Evolutionary conservation across 1,284 basidiomycete genomes (phyloP), one percentile per base, ranked within the genome.

Genomic region (Cystobasidium sp.): DNA sequence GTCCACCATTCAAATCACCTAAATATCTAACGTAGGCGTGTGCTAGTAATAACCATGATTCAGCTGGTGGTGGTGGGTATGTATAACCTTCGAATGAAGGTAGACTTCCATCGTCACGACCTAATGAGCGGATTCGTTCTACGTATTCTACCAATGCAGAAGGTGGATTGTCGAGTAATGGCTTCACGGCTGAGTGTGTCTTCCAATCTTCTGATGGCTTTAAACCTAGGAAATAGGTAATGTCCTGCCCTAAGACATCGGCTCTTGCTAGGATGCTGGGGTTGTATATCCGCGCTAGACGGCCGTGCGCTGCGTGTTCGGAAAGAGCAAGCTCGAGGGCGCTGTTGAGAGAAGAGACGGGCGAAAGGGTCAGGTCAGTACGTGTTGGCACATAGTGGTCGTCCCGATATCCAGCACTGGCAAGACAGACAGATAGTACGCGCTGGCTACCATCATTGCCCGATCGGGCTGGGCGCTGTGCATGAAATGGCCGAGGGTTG

Each of bases 1-100:
- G 92, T 0, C 92, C 92, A 18, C 92, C 92, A 61, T 88, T 90
- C 44, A 93, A 85, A 82, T 94, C 92, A 71, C 91, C 92, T n/a
- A 94, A 86, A 82, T 93, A 93, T 47, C 91, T 87, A 18, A 92
- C 90, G 80, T 93, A 93, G 0, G 91, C 86, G 81, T 93, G 91
- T 0, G 91, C 88, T 16, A 93, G 86, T 24, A 93, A 86, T 5
- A 84, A 82, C 1, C 86, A 83, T 0, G 88, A 87, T 69, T 88
- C 14, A 86, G 4, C 81, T 74, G 52, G 84, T 81, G 55, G 84
- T 79, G 8, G 85, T 82, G 59, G 89, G 82, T 61, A 75, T 6
- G 58, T 63, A 52, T 62, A 68, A 41, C 46, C 49, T 43, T 43
- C 14, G 43, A 31, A 46, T 3, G 55, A 49, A 10, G 66, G 71